These are phyloP conservation scores for Aspergillus sp. DNA, from an alignment of 2,329 filamentous ascomycete species.

Conservation along the genomic window DNA sequence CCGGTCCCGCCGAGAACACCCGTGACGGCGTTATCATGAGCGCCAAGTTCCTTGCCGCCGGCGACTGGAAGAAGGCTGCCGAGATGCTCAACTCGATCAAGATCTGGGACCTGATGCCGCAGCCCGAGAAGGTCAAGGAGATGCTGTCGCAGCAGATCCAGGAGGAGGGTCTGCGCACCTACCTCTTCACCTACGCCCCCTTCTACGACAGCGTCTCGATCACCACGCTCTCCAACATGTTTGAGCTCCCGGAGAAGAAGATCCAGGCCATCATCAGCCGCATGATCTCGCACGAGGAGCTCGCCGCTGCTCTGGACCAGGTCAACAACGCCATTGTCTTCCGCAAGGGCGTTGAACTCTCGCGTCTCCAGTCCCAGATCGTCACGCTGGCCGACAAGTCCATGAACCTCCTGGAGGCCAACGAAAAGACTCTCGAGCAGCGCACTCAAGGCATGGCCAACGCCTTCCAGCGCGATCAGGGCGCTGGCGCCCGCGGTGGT, in stretches of 20 bases:
- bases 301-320: conserved; percentile 93
- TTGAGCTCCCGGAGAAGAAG: conserved; percentile 88
- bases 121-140: conserved; percentile 86
- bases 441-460: conserved; percentile 93
- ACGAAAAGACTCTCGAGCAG: conserved; percentile 96
- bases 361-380: conserved; percentile 89
- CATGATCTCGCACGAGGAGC: conserved; percentile 99
- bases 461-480: conserved; percentile 90
- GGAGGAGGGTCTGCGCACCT: conserved; percentile 95
- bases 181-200: conserved; percentile 98
- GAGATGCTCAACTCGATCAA: conserved; percentile 96
- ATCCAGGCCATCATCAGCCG: conserved; percentile 94
- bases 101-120: conserved; percentile 98
- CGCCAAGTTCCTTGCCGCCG: conserved; percentile 91
- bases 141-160: conserved; percentile 99
- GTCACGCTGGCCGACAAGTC: conserved; percentile 95
- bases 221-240: conserved; percentile 84
- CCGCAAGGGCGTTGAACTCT: conserved; percentile 98
- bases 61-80: conserved; percentile 97
- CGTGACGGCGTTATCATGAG: conserved; percentile 99
- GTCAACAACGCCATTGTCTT: conserved; percentile 97
- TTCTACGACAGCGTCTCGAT: conserved; percentile 97
- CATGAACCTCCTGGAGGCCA: conserved; percentile 90
- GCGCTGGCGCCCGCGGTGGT: conserved; percentile 67
- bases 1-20: conserved; percentile 96